phyloP scores from a whole-genome alignment of 208 protist species.

The Porcisia deanei region DNA sequence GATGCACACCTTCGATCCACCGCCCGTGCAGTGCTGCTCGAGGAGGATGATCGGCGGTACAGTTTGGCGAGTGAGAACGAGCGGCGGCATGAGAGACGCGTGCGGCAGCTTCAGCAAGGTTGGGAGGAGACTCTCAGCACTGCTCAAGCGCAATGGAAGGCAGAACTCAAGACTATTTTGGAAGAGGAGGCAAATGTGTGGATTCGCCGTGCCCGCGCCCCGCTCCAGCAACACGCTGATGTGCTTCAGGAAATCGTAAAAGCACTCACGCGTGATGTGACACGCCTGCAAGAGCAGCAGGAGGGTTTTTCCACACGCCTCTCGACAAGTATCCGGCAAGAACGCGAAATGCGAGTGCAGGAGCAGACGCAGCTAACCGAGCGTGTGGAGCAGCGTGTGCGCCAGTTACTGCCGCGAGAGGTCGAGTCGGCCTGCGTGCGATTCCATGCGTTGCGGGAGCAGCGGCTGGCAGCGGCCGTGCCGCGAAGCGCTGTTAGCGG shows the following conservation, averaged over 20 bases:
- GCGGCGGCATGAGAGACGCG: conserved; percentile 25
- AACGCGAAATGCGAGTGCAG: conserved; percentile 27
- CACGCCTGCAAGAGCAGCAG: conserved; percentile 25
- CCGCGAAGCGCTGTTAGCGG: background rate
- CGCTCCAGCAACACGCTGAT: conserved; percentile 31
- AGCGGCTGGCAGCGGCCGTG: conserved; percentile 6
- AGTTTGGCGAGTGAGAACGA: conserved; percentile 27
- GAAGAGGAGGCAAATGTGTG: conserved; percentile 12
- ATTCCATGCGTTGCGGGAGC: conserved; percentile 30
- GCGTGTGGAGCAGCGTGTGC: conserved; percentile 23
- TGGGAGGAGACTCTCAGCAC: conserved; percentile 28
- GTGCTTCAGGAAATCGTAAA: conserved; percentile 33
- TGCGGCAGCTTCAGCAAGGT: conserved; percentile 21
- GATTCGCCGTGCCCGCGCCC: conserved; percentile 6
- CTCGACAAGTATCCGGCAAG: conserved; percentile 2
- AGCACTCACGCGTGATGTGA: conserved; percentile 30
- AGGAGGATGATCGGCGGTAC: conserved; percentile 45
- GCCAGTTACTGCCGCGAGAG: conserved; percentile 25
- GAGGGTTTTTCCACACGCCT: conserved; percentile 5
- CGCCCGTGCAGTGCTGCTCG: conserved; percentile 42
- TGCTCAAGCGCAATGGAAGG: conserved; percentile 22
- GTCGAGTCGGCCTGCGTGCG: conserved; percentile 31
- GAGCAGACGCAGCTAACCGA: conserved; percentile 15
- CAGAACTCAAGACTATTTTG: conserved; percentile 21
- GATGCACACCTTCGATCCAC: conserved; percentile 55